phyloP scores from a whole-genome alignment of 2,329 filamentous ascomycete genomes.

The Aspergillus persii region DNA sequence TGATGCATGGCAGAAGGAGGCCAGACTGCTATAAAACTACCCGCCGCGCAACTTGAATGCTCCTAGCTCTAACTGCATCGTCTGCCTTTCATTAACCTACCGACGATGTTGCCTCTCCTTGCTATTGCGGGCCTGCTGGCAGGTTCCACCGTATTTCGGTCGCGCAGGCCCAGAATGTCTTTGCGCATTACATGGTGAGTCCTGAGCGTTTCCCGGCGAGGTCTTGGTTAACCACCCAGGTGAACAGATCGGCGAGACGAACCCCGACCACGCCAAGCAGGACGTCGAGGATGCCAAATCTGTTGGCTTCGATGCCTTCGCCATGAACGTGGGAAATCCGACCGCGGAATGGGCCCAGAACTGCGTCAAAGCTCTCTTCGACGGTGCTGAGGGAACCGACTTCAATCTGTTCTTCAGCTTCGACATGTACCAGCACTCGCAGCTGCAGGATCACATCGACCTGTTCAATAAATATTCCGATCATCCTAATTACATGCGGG shows the following conservation, averaged over 20 bases:
- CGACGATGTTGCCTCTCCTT: not conserved
- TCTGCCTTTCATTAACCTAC: not conserved
- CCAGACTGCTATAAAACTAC: not conserved
- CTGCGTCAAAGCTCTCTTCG: conserved; percentile 24
- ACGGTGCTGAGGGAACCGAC: conserved; percentile 25
- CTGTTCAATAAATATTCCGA: not conserved
- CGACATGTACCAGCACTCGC: conserved; percentile 22
- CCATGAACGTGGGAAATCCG: conserved; percentile 30
- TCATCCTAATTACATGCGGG: not conserved
- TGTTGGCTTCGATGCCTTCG: conserved; percentile 36
- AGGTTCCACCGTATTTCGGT: not conserved
- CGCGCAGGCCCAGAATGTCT: not conserved
- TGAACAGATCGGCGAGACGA: conserved; percentile 20
- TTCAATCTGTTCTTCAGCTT: conserved; percentile 41
- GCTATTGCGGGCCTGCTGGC: not conserved
- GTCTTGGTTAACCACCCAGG: too few species aligned
- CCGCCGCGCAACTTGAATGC: not conserved
- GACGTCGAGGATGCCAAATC: conserved; percentile 23
- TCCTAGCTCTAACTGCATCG: not conserved
- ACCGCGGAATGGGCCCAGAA: conserved; percentile 10
- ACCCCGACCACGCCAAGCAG: conserved; percentile 11
- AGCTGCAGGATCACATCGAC: not conserved
- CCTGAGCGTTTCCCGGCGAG: too few species aligned
- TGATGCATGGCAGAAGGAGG: not conserved
- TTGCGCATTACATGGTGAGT: conserved; percentile 3